Evolutionary conservation across 2,329 filamentous ascomycete species (phyloP), one percentile per base, ranked within the genome.

Genomic region (Colletotrichum phormii): DNA sequence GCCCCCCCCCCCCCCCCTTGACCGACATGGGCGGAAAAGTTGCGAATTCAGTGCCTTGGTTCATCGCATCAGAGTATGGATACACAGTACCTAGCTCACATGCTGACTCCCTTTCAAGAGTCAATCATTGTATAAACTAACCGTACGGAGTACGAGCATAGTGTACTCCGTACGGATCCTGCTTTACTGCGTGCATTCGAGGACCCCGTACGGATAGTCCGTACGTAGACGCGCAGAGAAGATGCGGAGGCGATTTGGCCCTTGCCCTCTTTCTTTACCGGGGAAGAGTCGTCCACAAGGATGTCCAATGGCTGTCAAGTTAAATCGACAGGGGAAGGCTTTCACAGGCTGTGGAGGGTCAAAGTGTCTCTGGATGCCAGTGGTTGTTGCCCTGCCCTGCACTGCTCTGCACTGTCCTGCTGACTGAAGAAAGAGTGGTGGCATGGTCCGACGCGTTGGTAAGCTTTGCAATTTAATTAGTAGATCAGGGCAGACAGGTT

Each of bases 161-260:
- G 37, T 15, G 42, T 49, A 49, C 42, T n/a, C n/a, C n/a, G n/a
- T n/a, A n/a, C n/a, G 42, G 18, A 49, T 63, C 22, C 51, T 26
- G 29, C 46, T 13, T 24, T 26, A 46, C 51, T 42, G 13, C 13
- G 24, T 26, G 49, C 51, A 42, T n/a, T 26, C 26, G 12, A n/a
- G 62, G 37, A 37, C 29, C 15, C 49, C 49, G 31, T 31, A 58
- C n/a, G n/a, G n/a, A n/a, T n/a, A n/a, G 15, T 15, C 24, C 15
- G 5, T 54, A n/a, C 63, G 5, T 11, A 54, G 46, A 7, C 15
- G 58, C 42, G 66, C 54, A 54, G 60, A 72, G 59, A 33, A 60
- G 29, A 70, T 72, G 65, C 70, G 70, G 70, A 70, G 70, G 55
- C 54, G 59, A 11, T 60, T 70, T 72, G 60, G 66, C 58, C 54